phyloP scores from a whole-genome alignment of 2,329 filamentous ascomycete species.

The Aspergillus tanneri region DNA sequence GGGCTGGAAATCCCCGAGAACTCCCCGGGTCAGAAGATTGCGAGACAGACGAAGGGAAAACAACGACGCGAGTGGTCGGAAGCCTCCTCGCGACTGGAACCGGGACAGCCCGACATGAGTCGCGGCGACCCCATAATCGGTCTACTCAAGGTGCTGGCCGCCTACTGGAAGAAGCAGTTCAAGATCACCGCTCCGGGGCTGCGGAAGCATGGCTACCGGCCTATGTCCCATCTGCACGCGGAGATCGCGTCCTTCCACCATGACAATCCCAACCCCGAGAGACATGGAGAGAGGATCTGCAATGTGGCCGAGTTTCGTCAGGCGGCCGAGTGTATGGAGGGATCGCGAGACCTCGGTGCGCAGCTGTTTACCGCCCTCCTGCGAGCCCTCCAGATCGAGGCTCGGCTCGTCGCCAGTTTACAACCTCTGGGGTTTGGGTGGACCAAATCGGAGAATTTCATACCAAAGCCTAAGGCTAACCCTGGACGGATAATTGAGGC shows the following conservation, averaged over 20 bases:
- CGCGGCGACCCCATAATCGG: conserved; percentile 77
- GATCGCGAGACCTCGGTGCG: conserved; percentile 82
- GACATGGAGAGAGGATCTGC: conserved; percentile 75
- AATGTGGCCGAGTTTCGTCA: conserved; percentile 66
- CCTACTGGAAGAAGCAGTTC: conserved; percentile 88
- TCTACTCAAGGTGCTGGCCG: conserved; percentile 71
- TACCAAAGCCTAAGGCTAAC: conserved; percentile 36
- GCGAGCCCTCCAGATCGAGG: conserved; percentile 75
- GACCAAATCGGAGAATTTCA: conserved; percentile 80
- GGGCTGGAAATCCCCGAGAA: conserved; percentile 55
- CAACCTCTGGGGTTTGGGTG: conserved; percentile 89
- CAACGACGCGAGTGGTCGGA: conserved; percentile 68
- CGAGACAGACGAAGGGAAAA: conserved; percentile 38
- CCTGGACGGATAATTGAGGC: conserved; percentile 8
- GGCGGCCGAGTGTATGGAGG: conserved; percentile 67
- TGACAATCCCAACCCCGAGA: conserved; percentile 59
- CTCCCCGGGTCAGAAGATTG: conserved; percentile 40
- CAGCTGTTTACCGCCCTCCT: conserved; percentile 87
- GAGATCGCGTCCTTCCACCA: conserved; percentile 69
- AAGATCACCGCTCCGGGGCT: conserved; percentile 72
- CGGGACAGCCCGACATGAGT: conserved; percentile 72
- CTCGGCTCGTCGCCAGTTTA: conserved; percentile 77
- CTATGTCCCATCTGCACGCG: conserved; percentile 70
- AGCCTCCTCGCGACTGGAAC: conserved; percentile 67
- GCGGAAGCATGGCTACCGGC: conserved; percentile 86